Percentiles rank a stretch among this genome's conserved stretches.
These are phyloP conservation scores for Agaricus blazei DNA, from an alignment of 768 basidiomycete species.

Conservation along the genomic window DNA sequence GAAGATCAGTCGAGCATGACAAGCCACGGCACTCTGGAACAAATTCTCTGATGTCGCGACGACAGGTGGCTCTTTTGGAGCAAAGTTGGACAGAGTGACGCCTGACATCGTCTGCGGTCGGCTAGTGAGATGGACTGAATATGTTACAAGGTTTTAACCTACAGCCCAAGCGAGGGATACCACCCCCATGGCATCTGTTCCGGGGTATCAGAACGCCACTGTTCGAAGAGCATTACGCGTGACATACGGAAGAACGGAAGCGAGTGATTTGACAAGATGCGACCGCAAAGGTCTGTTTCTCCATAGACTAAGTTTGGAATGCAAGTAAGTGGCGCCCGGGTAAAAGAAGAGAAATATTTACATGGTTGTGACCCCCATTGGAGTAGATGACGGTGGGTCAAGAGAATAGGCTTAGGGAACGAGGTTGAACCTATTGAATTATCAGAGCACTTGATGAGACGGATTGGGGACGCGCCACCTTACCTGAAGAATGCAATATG, in stretches of 20 bases:
- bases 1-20: constrained; percentile 7
- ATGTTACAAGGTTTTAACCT: background rate
- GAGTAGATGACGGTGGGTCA: constrained; percentile 12
- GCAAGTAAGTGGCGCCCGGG: background rate
- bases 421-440: constrained; percentile 18
- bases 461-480: background rate
- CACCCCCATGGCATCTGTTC: constrained; percentile 17
- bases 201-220: background rate
- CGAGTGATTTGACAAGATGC: constrained; percentile 15
- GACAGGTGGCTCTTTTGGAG: constrained; percentile 13
- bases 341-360: background rate
- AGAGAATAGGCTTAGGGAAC: constrained; percentile 20
- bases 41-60: constrained; percentile 15
- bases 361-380: constrained; percentile 16
- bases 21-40: constrained; percentile 10
- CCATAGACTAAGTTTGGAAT: constrained; percentile 13
- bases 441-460: background rate
- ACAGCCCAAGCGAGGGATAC: constrained; percentile 16
- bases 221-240: background rate
- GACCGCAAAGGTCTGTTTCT: constrained; percentile 19
- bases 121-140: background rate
- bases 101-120: constrained; percentile 11
- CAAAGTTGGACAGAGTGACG: constrained; percentile 20
- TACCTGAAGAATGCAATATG: constrained; percentile 22
- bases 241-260: constrained; percentile 18